These are phyloP conservation scores for Madurella mycetomatis DNA, from an alignment of 2,329 filamentous ascomycete genomes.

Conservation along the genomic window DNA sequence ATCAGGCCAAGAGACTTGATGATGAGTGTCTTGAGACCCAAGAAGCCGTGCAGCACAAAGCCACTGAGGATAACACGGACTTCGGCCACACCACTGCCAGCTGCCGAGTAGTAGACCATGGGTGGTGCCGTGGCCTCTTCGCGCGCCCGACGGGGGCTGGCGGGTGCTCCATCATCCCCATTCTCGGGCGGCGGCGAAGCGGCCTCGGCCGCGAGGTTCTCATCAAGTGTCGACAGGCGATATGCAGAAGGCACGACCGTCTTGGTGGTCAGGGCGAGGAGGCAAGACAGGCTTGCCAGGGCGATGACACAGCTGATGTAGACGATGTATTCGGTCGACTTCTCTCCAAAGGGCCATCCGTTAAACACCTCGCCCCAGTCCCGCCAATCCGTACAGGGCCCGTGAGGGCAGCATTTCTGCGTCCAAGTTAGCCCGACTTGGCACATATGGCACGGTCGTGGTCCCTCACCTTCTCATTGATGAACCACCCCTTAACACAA, in stretches of 20 bases:
- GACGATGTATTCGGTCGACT: constrained; percentile 71
- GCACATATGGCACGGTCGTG: background rate
- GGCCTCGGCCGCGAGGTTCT: constrained; percentile 74
- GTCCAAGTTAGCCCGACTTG: constrained; percentile 6
- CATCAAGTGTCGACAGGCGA: constrained; percentile 81
- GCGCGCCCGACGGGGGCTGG: constrained; percentile 37
- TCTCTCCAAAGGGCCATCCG: constrained; percentile 41
- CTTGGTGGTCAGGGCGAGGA: constrained; percentile 83
- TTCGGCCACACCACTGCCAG: constrained; percentile 93
- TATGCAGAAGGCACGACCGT: constrained; percentile 88
- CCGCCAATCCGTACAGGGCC: constrained; percentile 52
- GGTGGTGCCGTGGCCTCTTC: constrained; percentile 48
- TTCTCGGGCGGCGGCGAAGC: constrained; percentile 37
- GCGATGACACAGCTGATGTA: constrained; percentile 69
- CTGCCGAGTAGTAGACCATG: constrained; percentile 93
- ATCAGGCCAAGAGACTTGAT: constrained; percentile 81
- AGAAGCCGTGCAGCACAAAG: constrained; percentile 92
- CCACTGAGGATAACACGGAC: constrained; percentile 97
- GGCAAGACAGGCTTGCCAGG: constrained; percentile 68
- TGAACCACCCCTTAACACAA: constrained; percentile 67
- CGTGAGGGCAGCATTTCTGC: constrained; percentile 53
- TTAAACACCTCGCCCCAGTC: constrained; percentile 50
- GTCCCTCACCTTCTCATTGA: constrained; percentile 59
- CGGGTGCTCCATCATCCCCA: constrained; percentile 39
- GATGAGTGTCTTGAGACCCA: constrained; percentile 80